Conservation (phyloP, 129 eudicot genomes). For the Saposhnikovia divaricata region DNA sequence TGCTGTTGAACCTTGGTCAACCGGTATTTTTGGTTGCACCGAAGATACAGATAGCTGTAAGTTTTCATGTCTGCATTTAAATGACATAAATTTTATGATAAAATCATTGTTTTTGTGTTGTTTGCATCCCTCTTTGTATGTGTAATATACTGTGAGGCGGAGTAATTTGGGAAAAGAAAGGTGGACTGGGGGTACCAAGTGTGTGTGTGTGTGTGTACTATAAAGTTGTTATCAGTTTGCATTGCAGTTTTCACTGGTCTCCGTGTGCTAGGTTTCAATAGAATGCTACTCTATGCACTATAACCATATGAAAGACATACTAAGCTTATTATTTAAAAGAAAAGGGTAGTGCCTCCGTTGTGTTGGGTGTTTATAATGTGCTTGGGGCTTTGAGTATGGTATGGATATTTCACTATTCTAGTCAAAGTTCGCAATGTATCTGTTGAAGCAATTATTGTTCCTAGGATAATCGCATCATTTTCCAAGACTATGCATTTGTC, state of each 20-base stretch:
- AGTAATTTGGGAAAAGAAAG: no score
- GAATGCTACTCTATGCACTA: background rate
- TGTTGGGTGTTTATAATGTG: background rate
- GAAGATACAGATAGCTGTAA: constrained; percentile 90
- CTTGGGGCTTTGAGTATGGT: background rate
- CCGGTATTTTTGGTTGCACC: constrained; percentile 81
- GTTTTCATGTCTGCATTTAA: constrained; percentile 19
- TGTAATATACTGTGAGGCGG: background rate
- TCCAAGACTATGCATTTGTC: background rate
- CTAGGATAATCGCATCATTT: background rate
- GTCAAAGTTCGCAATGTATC: background rate
- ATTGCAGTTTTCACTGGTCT: background rate
- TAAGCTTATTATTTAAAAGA: background rate
- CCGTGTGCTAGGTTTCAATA: background rate
- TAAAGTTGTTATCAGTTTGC: background rate
- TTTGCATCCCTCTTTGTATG: background rate
- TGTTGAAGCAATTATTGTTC: background rate
- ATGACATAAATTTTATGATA: background rate
- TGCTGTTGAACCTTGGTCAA: constrained; percentile 87
- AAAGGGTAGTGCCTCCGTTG: background rate
- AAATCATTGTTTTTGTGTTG: background rate
- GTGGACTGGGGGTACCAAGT: background rate
- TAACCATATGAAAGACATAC: background rate
- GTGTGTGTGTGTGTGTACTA: background rate
- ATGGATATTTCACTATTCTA: background rate